Conservation (phyloP, 75 land plant species). For the Cupressus sempervirens region DNA sequence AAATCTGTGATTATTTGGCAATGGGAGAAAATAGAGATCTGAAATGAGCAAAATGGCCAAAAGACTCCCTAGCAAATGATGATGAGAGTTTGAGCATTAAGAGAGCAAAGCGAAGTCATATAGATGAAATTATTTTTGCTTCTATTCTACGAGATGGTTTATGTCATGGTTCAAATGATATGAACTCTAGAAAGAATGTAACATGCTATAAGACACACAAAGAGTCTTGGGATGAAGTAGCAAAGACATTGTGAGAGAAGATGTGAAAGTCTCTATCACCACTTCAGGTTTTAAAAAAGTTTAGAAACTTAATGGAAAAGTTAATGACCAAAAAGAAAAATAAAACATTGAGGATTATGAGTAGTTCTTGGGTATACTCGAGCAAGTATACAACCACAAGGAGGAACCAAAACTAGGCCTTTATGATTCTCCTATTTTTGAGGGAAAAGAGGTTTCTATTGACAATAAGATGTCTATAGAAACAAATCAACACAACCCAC, state of each 20-base stretch:
- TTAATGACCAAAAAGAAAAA: not conserved
- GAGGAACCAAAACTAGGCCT: not conserved
- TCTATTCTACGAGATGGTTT: not conserved
- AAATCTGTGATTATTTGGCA: too few species aligned
- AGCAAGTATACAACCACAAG: not conserved
- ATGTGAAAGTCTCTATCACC: not conserved
- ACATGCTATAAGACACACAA: conserved; percentile 6
- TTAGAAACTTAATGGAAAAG: not conserved
- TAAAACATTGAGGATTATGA: not conserved
- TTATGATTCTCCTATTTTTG: not conserved
- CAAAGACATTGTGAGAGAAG: not conserved
- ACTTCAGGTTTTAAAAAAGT: not conserved
- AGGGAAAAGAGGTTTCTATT: not conserved
- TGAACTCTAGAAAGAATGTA: not conserved
- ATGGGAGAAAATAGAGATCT: not conserved
- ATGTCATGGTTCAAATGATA: not conserved
- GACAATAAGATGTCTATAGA: not conserved
- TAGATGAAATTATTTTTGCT: not conserved
- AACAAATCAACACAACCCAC: not conserved
- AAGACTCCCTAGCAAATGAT: not conserved
- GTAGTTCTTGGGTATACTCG: not conserved
- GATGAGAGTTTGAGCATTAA: not conserved
- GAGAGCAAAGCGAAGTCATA: not conserved
- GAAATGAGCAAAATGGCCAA: not conserved
- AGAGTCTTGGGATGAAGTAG: not conserved